Evolutionary conservation across 2,329 filamentous ascomycete species (phyloP).

Genomic region (Stachybotrys echinatus): DNA sequence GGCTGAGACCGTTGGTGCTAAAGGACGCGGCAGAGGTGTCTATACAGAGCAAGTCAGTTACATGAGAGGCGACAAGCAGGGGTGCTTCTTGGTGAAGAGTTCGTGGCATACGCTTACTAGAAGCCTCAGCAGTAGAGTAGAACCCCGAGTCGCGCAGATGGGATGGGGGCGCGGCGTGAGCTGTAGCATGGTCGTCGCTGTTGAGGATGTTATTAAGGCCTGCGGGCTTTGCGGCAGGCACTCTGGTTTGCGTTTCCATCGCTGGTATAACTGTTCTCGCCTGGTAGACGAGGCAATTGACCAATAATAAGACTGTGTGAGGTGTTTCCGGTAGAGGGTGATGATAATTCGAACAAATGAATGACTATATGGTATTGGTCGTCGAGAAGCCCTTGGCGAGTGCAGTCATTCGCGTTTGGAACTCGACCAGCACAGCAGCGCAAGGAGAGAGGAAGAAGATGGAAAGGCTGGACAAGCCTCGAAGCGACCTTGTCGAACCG

Average conservation of each 20-base stretch:
- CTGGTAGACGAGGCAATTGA: background rate
- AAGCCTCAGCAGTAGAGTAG: slow-evolving; percentile 36
- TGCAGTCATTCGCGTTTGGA: background rate
- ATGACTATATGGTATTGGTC: slow-evolving; percentile 3
- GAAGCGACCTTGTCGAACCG: background rate
- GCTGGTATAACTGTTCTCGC: slow-evolving; percentile 6
- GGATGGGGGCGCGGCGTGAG: slow-evolving; percentile 18
- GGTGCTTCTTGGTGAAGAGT: slow-evolving; percentile 4
- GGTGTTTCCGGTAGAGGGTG: background rate
- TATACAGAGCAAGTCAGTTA: slow-evolving; percentile 13
- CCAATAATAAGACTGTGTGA: background rate
- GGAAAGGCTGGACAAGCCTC: background rate
- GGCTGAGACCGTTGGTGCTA: slow-evolving; percentile 31
- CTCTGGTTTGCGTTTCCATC: slow-evolving; percentile 20
- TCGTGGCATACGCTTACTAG: slow-evolving; percentile 32
- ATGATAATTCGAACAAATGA: background rate
- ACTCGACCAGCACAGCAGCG: background rate
- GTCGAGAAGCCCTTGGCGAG: background rate
- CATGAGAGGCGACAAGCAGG: slow-evolving; percentile 8
- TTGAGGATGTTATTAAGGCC: slow-evolving; percentile 34
- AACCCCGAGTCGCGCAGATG: slow-evolving; percentile 37
- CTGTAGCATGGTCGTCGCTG: slow-evolving; percentile 22
- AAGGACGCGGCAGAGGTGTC: slow-evolving; percentile 35
- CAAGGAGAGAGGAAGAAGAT: background rate
- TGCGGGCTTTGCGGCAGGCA: slow-evolving; percentile 25